Conservation (phyloP, 2,329 filamentous ascomycete genomes). For the Penicillium sp. region DNA sequence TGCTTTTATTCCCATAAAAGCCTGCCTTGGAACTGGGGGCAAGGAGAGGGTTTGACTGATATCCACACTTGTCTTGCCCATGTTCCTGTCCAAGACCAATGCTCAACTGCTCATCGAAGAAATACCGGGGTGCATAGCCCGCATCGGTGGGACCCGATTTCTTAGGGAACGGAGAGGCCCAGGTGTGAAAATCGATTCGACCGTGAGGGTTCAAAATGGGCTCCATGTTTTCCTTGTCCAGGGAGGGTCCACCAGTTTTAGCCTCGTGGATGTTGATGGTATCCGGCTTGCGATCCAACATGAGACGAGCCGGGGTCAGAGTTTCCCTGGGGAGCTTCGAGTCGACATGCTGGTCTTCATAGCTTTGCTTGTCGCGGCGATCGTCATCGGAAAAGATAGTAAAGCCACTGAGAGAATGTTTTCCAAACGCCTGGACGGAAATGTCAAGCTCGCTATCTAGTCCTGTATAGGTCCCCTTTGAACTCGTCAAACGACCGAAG, state of each 20-base stretch:
- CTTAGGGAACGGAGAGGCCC: constrained; percentile 24
- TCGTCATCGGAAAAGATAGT: constrained; percentile 36
- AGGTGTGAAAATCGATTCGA: constrained; percentile 23
- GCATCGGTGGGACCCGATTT: constrained; percentile 13
- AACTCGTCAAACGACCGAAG: constrained; percentile 14
- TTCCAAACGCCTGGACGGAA: constrained; percentile 26
- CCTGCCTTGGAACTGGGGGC: constrained; percentile 21
- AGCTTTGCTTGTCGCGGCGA: constrained; percentile 4
- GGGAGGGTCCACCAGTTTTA: constrained; percentile 7
- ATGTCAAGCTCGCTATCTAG: constrained; percentile 34
- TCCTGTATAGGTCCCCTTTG: constrained; percentile 19
- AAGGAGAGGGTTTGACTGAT: constrained; percentile 32
- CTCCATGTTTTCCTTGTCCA: constrained; percentile 39
- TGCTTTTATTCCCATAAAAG: constrained; percentile 15
- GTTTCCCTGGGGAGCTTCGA: constrained; percentile 8
- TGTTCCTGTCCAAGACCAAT: constrained; percentile 22
- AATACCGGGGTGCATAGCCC: constrained; percentile 23
- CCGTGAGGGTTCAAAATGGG: constrained; percentile 26
- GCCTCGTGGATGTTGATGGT: constrained; percentile 10
- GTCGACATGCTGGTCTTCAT: constrained; percentile 8
- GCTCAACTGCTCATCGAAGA: constrained; percentile 22
- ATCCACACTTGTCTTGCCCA: constrained; percentile 24
- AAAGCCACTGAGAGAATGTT: constrained; percentile 29
- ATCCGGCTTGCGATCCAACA: constrained; percentile 20
- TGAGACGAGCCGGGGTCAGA: constrained; percentile 19